Percentiles rank a stretch among this genome's conserved stretches.
phyloP scores from a whole-genome alignment of 1,284 basidiomycete genomes.

The Malassezia slooffiae region DNA sequence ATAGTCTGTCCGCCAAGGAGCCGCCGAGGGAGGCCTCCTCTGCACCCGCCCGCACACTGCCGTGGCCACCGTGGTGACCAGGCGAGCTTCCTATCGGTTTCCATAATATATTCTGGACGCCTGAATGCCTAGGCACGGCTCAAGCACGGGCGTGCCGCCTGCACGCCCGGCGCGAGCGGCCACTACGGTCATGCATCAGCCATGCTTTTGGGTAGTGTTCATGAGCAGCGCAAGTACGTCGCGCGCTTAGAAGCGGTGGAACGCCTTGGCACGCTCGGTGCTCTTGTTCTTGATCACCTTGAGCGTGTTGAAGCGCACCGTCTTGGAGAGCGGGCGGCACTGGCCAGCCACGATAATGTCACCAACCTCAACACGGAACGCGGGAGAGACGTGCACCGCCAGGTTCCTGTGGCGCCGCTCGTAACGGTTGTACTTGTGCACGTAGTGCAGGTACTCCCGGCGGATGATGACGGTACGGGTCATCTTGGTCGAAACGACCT shows the following conservation, averaged over 20 bases:
- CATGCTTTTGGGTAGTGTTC: slow-evolving; percentile 10
- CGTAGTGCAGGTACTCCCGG: slow-evolving; percentile 88
- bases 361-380: slow-evolving; percentile 74
- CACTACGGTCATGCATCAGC: no score
- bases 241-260: slow-evolving; percentile 75
- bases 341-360: slow-evolving; percentile 95
- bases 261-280: slow-evolving; percentile 59
- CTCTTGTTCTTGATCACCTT: slow-evolving; percentile 57
- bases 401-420: slow-evolving; percentile 78
- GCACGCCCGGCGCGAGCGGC: no score
- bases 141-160: no score
- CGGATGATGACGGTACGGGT: slow-evolving; percentile 96
- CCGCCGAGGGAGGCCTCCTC: no score
- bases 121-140: no score
- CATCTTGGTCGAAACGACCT: slow-evolving; percentile 98
- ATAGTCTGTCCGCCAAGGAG: no score
- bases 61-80: no score
- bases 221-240: no score
- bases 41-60: no score
- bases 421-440: slow-evolving; percentile 80
- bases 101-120: no score
- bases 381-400: slow-evolving; percentile 89
- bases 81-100: no score
- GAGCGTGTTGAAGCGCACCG: slow-evolving; percentile 94
- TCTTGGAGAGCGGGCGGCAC: slow-evolving; percentile 98